Percentiles rank a stretch among this genome's conserved stretches.
These are phyloP conservation scores for Boletus sp. DNA, from an alignment of 768 basidiomycete species.

Conservation along the genomic window DNA sequence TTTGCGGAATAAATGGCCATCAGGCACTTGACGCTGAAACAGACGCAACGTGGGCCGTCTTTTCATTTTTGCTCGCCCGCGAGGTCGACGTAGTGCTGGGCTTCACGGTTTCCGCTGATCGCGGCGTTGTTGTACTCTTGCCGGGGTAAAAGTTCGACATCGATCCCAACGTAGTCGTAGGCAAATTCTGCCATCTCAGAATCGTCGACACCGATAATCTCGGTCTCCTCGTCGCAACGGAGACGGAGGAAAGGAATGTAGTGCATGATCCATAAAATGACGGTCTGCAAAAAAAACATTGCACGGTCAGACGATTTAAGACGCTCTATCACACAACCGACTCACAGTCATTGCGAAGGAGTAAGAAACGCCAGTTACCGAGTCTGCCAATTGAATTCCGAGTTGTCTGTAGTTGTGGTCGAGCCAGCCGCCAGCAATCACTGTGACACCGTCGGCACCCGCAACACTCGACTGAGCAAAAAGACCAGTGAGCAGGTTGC, in stretches of 20 bases:
- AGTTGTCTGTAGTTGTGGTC: conserved; percentile 80
- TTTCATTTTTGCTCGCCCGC: conserved; percentile 30
- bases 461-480: conserved; percentile 84
- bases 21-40: neutral
- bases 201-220: conserved; percentile 86
- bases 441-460: conserved; percentile 67
- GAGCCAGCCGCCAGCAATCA: conserved; percentile 82
- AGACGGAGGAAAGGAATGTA: conserved; percentile 76
- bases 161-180: conserved; percentile 82
- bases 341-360: conserved; percentile 75
- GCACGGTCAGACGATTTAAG: neutral
- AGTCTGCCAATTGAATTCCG: conserved; percentile 81
- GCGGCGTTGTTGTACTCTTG: conserved; percentile 30
- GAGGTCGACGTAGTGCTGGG: conserved; percentile 26
- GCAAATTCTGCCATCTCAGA: conserved; percentile 88
- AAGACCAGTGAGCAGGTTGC: conserved; percentile 80
- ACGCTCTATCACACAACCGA: conserved; percentile 1
- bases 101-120: conserved; percentile 34
- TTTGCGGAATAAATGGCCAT: neutral
- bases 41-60: conserved; percentile 4
- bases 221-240: conserved; percentile 59
- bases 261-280: conserved; percentile 88
- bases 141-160: conserved; percentile 42
- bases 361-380: conserved; percentile 59
- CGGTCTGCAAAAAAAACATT: conserved; percentile 41